A percentile compares a stretch with the other conserved stretches of the same genome.
These are phyloP conservation scores for Gloeostereum incarnatum DNA, from an alignment of 768 basidiomycete genomes.

Conservation along the genomic window DNA sequence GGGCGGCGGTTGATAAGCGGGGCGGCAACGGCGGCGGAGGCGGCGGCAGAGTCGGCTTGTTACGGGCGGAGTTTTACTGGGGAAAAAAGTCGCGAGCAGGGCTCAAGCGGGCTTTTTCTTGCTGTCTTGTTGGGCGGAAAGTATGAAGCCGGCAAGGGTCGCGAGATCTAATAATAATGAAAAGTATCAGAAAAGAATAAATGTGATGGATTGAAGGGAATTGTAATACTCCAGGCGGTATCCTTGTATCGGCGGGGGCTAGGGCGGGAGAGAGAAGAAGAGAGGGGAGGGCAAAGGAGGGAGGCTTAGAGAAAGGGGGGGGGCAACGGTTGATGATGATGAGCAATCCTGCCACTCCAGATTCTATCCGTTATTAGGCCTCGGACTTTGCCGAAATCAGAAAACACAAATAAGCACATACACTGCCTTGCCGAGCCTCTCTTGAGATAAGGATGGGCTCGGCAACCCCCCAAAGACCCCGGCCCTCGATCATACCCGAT, in stretches of 20 bases:
- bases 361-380: too few relatives aligned
- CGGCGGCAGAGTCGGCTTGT: constrained; percentile 8
- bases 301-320: too few relatives aligned
- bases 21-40: constrained; percentile 8
- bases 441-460: too few relatives aligned
- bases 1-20: constrained; percentile 11
- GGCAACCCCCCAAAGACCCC: too few relatives aligned
- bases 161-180: constrained; percentile 55
- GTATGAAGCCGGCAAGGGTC: constrained; percentile 86
- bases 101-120: constrained; percentile 56
- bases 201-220: constrained; percentile 5
- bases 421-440: too few relatives aligned
- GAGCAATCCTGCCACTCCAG: too few relatives aligned
- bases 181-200: constrained; percentile 18
- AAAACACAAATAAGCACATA: too few relatives aligned
- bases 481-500: too few relatives aligned
- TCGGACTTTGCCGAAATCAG: too few relatives aligned
- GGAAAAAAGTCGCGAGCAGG: constrained; percentile 42
- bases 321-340: too few relatives aligned
- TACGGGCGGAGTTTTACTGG: constrained; percentile 14
- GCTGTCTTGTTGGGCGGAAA: constrained; percentile 30
- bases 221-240: constrained; percentile 32
- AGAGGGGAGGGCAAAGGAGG: neutral
- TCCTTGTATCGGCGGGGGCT: constrained; percentile 36
- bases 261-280: constrained; percentile 17